These are phyloP conservation scores for Saccharomycopsis amapae DNA, from an alignment of 805 yeast species.

Conservation along the genomic window DNA sequence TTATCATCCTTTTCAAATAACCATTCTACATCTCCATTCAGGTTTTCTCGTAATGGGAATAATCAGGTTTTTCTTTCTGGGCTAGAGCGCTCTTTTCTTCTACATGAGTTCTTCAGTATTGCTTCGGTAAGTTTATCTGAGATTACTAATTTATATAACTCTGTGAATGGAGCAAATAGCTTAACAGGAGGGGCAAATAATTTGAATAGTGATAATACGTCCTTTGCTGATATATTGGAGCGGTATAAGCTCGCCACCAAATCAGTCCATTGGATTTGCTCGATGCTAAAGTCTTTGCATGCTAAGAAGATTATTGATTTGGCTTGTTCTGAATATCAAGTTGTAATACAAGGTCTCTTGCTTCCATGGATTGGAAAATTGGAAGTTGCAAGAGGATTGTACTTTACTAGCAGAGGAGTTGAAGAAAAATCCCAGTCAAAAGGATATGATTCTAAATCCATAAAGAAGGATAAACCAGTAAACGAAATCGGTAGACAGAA, in stretches of 20 bases:
- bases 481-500: too few relatives aligned
- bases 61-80: slow-evolving; percentile 39
- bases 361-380: slow-evolving; percentile 58
- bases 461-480: too few relatives aligned
- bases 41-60: slow-evolving; percentile 51
- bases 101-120: slow-evolving; percentile 64
- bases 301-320: slow-evolving; percentile 38
- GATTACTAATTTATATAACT: slow-evolving; percentile 13
- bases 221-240: neutral
- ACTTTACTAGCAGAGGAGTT: slow-evolving; percentile 29
- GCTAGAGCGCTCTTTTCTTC: slow-evolving; percentile 56
- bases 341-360: slow-evolving; percentile 44
- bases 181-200: neutral
- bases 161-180: neutral
- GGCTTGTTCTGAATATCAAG: slow-evolving; percentile 38
- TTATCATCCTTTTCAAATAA: too few relatives aligned
- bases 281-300: slow-evolving; percentile 52
- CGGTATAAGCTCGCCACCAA: neutral
- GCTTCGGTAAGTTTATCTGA: slow-evolving; percentile 38
- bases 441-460: too few relatives aligned
- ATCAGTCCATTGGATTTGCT: slow-evolving; percentile 38
- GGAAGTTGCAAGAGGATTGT: slow-evolving; percentile 57
- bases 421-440: too few relatives aligned
- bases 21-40: neutral
- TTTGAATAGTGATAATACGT: neutral